phyloP scores from a whole-genome alignment of 129 eudicot species.

The Flaveria ramosissima region DNA sequence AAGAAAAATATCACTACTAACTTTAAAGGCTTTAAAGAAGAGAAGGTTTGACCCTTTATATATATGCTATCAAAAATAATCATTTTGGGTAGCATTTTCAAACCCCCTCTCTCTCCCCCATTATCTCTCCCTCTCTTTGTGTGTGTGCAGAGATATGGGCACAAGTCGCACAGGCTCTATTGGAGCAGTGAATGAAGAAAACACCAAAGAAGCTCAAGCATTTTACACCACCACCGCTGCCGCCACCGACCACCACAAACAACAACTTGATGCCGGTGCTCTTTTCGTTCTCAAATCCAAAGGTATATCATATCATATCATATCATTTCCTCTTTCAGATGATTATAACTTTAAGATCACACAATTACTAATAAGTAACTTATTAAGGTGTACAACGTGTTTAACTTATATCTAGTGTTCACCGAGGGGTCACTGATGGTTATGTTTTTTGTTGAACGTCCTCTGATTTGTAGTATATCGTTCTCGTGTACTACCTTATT shows the following conservation, averaged over 20 bases:
- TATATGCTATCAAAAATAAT: not conserved
- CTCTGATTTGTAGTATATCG: too few species aligned
- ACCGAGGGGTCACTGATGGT: too few species aligned
- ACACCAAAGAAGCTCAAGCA: constrained; percentile 13
- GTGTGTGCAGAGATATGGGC: constrained; percentile 26
- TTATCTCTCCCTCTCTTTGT: not conserved
- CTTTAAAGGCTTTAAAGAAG: too few species aligned
- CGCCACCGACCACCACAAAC: not conserved
- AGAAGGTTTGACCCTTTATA: not conserved
- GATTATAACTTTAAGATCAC: too few species aligned
- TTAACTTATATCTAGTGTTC: too few species aligned
- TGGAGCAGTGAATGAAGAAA: constrained; percentile 30
- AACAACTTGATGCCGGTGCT: constrained; percentile 85
- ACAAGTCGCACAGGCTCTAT: constrained; percentile 29
- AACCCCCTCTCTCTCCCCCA: not conserved
- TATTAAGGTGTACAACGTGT: too few species aligned
- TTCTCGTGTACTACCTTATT: too few species aligned
- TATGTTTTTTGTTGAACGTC: too few species aligned
- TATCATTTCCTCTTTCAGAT: not conserved
- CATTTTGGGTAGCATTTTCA: not conserved
- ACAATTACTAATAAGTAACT: too few species aligned
- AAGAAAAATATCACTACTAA: too few species aligned
- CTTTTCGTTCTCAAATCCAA: constrained; percentile 93
- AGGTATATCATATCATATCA: constrained; percentile 39
- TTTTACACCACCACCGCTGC: constrained; percentile 25